Percentiles rank a stretch among this genome's conserved stretches.
phyloP scores from a whole-genome alignment of 2,329 filamentous ascomycete genomes.

The Scedosporium dehoogii region DNA sequence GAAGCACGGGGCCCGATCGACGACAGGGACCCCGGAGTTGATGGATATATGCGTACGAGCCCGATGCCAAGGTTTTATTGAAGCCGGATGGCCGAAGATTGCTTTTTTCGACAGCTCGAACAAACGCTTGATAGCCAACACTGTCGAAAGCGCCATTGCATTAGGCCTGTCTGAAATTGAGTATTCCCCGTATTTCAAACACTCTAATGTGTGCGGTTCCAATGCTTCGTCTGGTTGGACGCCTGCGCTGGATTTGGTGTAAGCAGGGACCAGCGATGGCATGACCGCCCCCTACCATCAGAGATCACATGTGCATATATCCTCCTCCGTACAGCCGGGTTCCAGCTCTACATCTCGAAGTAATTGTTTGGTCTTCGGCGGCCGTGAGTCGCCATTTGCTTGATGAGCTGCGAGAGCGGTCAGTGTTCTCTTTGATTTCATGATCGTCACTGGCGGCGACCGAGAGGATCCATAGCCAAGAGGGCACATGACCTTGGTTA shows the following conservation, averaged over 20 bases:
- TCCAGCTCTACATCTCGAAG: background rate
- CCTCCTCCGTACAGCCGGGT: background rate
- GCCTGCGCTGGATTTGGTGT: background rate
- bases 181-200: no score
- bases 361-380: background rate
- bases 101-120: no score
- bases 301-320: background rate
- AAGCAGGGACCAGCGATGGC: background rate
- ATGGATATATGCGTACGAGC: no score
- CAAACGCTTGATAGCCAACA: no score
- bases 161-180: no score
- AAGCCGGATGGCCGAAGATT: no score
- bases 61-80: no score
- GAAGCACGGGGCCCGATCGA: no score
- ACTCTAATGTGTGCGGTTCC: background rate
- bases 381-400: background rate
- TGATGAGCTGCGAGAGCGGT: background rate
- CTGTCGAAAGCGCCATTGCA: no score
- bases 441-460: background rate
- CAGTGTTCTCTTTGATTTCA: background rate
- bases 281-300: background rate
- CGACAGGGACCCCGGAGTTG: no score
- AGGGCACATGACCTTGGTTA: background rate
- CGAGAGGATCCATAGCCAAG: background rate
- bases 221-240: background rate